phyloP scores from a whole-genome alignment of 805 yeast species.

The Danielozyma ontarioensis region DNA sequence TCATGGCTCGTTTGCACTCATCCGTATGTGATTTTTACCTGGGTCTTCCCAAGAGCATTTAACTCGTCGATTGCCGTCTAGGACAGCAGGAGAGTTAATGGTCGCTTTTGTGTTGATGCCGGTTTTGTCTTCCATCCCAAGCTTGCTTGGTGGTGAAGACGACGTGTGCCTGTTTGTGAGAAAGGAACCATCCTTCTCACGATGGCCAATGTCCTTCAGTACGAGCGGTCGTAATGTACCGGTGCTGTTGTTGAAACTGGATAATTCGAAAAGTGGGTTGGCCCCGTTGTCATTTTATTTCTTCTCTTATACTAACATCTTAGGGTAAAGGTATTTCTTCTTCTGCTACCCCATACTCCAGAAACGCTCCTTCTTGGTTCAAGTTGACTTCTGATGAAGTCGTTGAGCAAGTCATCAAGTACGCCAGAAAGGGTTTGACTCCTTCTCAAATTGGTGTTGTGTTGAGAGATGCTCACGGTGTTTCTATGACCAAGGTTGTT shows the following conservation, averaged over 20 bases:
- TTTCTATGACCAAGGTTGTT: slow-evolving; percentile 92
- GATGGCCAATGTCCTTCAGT: too few relatives aligned
- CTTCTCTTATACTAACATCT: slow-evolving; percentile 11
- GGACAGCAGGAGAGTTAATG: slow-evolving; percentile 2
- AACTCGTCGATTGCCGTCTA: slow-evolving; percentile 4
- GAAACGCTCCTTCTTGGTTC: slow-evolving; percentile 99
- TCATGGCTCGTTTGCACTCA: slow-evolving; percentile 99
- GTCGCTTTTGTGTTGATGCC: slow-evolving; percentile 8
- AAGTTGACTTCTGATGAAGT: slow-evolving; percentile 92
- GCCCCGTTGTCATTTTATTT: neutral
- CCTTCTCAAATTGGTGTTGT: slow-evolving; percentile 99
- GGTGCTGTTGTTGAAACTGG: too few relatives aligned
- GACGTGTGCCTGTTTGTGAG: too few relatives aligned
- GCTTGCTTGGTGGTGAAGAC: too few relatives aligned
- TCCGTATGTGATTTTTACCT: slow-evolving; percentile 59
- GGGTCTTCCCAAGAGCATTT: slow-evolving; percentile 27
- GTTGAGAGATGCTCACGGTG: slow-evolving; percentile 99
- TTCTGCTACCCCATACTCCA: slow-evolving; percentile 98
- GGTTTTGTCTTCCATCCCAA: too few relatives aligned
- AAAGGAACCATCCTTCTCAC: too few relatives aligned
- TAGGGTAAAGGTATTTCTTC: slow-evolving; percentile 99
- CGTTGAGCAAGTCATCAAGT: slow-evolving; percentile 97
- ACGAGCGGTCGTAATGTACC: too few relatives aligned
- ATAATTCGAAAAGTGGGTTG: neutral
- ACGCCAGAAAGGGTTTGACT: slow-evolving; percentile 99